Base-by-base conservation (phyloP, 495 filamentous ascomycete genomes). In the Hypoxylon subgilvum region DNA sequence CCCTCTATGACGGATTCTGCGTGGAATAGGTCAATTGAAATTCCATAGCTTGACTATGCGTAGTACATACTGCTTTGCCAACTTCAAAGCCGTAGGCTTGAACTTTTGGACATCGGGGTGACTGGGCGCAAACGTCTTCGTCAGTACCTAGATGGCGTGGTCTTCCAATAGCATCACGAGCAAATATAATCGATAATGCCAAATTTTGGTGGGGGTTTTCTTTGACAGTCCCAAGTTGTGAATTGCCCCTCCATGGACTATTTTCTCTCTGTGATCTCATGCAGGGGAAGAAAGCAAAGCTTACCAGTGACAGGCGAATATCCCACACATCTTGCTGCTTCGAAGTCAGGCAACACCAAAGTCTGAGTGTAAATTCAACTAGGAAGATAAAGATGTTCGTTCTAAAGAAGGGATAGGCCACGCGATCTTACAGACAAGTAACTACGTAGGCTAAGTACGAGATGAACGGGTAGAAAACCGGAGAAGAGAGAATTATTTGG, bases 31-130 rank as follows among this genome's bases (percentile, higher is more conserved):
- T 76, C 74, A 74, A 70, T 73, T 72, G 69, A 64, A 67, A 50
- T 66, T 27, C 48, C 45, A 35, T 36, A 52, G 42, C 55, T 42
- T 35, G 45, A 36, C 55, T 39, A 64, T 57, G 28, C 38, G 23
- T 31, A 8, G 40, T 41, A 77, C 89, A 78, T 82, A 96, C 91
- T 90, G 88, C 83, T 97, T 97, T 57, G 91, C 89, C 80, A 98
- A 87, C 79, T 89, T 88, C 76, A 98, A 81, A 69, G 94, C 94
- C 64, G 90, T 96, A 27, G 92, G 87, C 87, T 97, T 97, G 83
- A 98, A 98, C 68, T 89, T 88, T 67, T 88, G 85, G 67, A 97
- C 93, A 84, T 97, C 88, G 39, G 94, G 94, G 74, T 97, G 92
- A 76, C 92, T 91, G 50, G 72, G 72, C 51, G 62, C 67, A 62